Evolutionary conservation across 2,329 filamentous ascomycete species (phyloP), one percentile per base, ranked within the genome.

Genomic region (Fusarium clavum): DNA sequence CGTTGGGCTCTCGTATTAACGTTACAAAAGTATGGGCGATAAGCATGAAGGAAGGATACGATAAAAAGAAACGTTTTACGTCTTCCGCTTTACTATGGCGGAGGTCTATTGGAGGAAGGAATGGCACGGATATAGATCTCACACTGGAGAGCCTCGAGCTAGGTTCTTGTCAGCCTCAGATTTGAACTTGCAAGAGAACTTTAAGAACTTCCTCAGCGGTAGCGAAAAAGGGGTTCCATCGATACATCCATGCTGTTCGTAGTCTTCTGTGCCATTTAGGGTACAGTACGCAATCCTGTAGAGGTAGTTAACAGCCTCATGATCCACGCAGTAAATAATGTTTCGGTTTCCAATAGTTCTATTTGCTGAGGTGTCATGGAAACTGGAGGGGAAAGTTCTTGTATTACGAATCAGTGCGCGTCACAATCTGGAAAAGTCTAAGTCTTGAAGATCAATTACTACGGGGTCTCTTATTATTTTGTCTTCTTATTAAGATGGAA

Each of bases 11-110:
- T 43, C 32, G 12, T 20, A 24, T 52, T 10, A 24, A 40, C n/a
- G 18, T 41, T 52, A 10, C 49, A n/a, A 34, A 22, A 38, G 32
- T 8, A 44, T 44, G 41, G 41, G 10, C 41, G 22, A 22, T 10
- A 24, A 22, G 22, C 14, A 14, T 11, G 20, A 20, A 14, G 8
- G 27, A 29, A 43, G 49, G 8, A 29, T 34, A 52, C 27, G 24
- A 52, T 52, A 43, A 52, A 52, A 52, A 52, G 49, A 52, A 52
- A 52, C 16, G 18, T 8, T n/a, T 41, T 41, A 14, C 34, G 18
- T 52, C 18, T 38, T n/a, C 34, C 34, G 9, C 24, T 41, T 29
- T 22, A 41, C 24, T n/a, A 38, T 6, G 22, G 22, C 24, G 18
- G 48, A 52, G 24, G 25, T 25, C 29, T 16, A 32, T 41, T 40